Base-by-base conservation (phyloP, 164 flowering plant species). In the Nelumbo lutea region DNA sequence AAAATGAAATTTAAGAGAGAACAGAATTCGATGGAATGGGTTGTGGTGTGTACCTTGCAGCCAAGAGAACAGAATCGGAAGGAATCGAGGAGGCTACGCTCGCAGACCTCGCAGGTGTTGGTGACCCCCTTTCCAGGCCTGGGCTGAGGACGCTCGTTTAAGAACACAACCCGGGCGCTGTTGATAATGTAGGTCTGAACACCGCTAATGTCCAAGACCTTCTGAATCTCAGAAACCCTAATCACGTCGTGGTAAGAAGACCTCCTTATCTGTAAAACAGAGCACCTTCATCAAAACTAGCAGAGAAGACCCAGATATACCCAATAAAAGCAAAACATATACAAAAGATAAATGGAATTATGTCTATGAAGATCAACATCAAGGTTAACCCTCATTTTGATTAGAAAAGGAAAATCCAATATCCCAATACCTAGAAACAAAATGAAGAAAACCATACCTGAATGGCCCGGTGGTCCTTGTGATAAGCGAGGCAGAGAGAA, bases 211-310 rank as follows among this genome's bases (percentile, higher is more conserved):
- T 93, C 97, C 75, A 93, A 68, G 0, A 84, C 82, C 74, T 91
- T 93, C 71, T 93, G 98, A 72, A 91, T 90, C 78, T 93, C 98
- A 50, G 78, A 72, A 2, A 91, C 96, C 77, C 98, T 86, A n/a
- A 93, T 87, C 81, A 93, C 98, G 77, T 93, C 96, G 70, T 93
- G 98, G 85, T 94, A 94, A 0, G 96, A 91, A 3, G 98, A 94
- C 74, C 96, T 86, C 80, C 98, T 79, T 74, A 94, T 94, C 98
- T 94, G 88, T 41, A 42, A 41, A 52, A 59, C 75, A 67, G 50
- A 59, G 62, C 4, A 71, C 11, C 3, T 56, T 62, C 72, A 62
- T 59, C 6, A 53, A 55, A 51, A 42, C 43, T 27, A n/a, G 42
- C 46, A 13, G 13, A 27, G 53, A 42, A 46, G 10, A 60, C 6